phyloP scores from a whole-genome alignment of 441 rosid genomes.

The Metrosideros polymorpha region DNA sequence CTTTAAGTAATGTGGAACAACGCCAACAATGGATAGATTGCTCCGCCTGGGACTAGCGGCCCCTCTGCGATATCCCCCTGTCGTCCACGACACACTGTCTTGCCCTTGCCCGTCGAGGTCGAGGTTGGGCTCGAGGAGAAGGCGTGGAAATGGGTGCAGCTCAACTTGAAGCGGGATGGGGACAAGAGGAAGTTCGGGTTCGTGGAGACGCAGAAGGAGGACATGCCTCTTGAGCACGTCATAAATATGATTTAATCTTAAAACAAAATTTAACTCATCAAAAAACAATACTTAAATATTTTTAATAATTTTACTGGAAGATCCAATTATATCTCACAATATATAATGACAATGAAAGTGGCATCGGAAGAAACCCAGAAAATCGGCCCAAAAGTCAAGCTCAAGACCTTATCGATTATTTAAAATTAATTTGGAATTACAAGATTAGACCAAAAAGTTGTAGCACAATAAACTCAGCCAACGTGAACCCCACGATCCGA shows the following conservation, averaged over 20 bases:
- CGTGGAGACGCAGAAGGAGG: constrained; percentile 98
- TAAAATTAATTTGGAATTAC: too few species aligned
- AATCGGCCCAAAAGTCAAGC: too few species aligned
- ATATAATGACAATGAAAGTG: too few species aligned
- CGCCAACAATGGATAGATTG: neutral
- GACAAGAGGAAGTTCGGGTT: constrained; percentile 95
- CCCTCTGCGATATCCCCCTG: too few species aligned
- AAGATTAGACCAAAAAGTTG: too few species aligned
- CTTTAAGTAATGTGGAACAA: neutral
- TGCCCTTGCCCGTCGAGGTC: neutral
- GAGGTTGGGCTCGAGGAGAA: constrained; percentile 48
- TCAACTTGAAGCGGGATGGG: constrained; percentile 79
- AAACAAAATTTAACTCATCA: neutral
- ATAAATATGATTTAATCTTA: constrained; percentile 85
- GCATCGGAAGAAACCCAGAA: too few species aligned
- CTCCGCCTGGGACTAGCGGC: neutral
- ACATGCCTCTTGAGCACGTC: constrained; percentile 98
- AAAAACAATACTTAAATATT: neutral
- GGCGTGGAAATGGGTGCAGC: constrained; percentile 96
- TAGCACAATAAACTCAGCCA: too few species aligned
- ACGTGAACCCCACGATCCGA: too few species aligned
- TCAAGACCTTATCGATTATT: too few species aligned
- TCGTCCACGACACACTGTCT: neutral
- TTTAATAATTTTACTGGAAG: neutral
- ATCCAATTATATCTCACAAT: too few species aligned